phyloP scores from a whole-genome alignment of 768 basidiomycete genomes.

The Glaciozyma antarctica region DNA sequence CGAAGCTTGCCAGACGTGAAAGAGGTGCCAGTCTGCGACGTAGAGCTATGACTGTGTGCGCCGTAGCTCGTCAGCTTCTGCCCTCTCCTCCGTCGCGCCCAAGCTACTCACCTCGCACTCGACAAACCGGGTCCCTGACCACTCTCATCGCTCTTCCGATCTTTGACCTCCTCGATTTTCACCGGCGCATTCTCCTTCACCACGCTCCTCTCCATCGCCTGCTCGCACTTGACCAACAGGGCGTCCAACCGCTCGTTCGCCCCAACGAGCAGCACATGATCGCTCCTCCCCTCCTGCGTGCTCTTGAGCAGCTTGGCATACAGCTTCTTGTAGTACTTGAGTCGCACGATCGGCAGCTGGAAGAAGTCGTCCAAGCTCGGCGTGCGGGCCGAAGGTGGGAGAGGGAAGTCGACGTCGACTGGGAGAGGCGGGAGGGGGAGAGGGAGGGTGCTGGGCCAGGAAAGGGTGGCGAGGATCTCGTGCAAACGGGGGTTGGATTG shows the following conservation, averaged over 20 bases:
- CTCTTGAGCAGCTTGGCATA: conserved; percentile 77
- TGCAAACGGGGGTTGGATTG: conserved; percentile 62
- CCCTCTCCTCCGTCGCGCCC: no score
- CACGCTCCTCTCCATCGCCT: conserved; percentile 11
- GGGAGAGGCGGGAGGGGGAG: conserved; percentile 39
- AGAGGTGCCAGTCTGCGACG: conserved; percentile 24
- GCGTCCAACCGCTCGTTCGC: conserved; percentile 71
- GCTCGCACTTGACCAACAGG: conserved; percentile 49
- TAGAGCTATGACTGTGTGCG: conserved; percentile 9
- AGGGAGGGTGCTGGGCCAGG: conserved; percentile 55
- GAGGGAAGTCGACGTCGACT: conserved; percentile 36
- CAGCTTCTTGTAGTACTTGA: conserved; percentile 85
- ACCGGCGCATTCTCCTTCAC: not conserved
- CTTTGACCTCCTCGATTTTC: not conserved
- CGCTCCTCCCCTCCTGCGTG: conserved; percentile 73
- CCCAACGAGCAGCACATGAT: conserved; percentile 67
- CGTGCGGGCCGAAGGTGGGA: conserved; percentile 41
- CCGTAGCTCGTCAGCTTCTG: not conserved
- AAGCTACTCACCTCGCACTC: not conserved
- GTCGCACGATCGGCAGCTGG: conserved; percentile 66
- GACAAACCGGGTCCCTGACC: conserved; percentile 6
- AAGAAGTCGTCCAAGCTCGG: conserved; percentile 73
- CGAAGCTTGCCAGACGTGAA: conserved; percentile 43
- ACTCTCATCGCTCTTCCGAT: not conserved
- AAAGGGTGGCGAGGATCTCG: conserved; percentile 59